Conservation (phyloP, 805 yeast species). For the Candida coquimbonensis region DNA sequence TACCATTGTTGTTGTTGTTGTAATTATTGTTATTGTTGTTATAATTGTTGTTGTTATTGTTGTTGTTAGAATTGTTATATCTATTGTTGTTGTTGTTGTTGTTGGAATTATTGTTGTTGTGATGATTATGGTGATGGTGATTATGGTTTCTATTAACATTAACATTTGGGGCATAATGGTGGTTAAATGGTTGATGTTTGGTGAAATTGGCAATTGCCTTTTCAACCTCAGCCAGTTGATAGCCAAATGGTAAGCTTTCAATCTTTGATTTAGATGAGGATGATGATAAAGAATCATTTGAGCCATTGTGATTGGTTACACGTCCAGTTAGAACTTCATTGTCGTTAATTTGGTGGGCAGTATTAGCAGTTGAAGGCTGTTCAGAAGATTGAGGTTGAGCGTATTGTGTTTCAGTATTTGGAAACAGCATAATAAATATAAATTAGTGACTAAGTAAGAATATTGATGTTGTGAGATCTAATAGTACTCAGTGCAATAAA, state of each 20-base stretch:
- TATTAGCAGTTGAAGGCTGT: neutral
- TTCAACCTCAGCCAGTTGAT: constrained; percentile 24
- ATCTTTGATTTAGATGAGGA: constrained; percentile 1
- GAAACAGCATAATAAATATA: neutral
- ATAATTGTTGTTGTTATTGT: constrained; percentile 1
- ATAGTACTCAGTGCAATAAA: neutral
- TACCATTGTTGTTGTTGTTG: constrained; percentile 1
- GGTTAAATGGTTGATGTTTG: constrained; percentile 25
- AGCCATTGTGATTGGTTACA: neutral
- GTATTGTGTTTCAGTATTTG: neutral
- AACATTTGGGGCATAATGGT: constrained; percentile 26
- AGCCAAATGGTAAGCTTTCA: constrained; percentile 18
- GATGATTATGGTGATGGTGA: constrained; percentile 4
- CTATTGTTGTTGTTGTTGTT: constrained; percentile 5
- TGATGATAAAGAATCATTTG: neutral
- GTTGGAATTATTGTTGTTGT: constrained; percentile 5
- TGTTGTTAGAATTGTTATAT: constrained; percentile 3
- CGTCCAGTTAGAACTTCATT: neutral
- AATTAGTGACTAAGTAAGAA: too few species aligned
- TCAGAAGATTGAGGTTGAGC: neutral
- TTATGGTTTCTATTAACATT: constrained; percentile 14
- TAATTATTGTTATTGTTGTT: neutral
- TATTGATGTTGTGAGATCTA: too few species aligned
- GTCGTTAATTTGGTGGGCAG: neutral
- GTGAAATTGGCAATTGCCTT: constrained; percentile 24